These are phyloP conservation scores for Leucocoprinus leucothites DNA, from an alignment of 768 basidiomycete genomes.

Conservation along the genomic window DNA sequence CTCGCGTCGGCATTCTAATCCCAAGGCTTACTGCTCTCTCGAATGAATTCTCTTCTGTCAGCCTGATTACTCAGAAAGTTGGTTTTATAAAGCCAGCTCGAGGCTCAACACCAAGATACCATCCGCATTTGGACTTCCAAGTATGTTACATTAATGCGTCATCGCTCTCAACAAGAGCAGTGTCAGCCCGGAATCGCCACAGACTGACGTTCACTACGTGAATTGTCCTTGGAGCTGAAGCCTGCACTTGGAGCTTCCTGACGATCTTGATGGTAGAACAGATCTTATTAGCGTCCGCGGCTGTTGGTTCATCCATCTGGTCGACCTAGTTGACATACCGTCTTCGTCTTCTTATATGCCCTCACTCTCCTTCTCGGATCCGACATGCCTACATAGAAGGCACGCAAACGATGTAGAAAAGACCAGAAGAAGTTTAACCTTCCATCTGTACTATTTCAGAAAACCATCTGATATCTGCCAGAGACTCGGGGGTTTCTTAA, in stretches of 20 bases:
- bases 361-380: conserved; percentile 2
- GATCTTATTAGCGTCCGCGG: conserved; percentile 5
- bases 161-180: neutral
- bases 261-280: neutral
- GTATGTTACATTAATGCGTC: neutral
- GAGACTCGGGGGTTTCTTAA: neutral
- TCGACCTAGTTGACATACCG: neutral
- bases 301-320: conserved; percentile 6
- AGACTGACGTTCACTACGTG: conserved; percentile 5
- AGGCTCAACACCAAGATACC: neutral
- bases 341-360: neutral
- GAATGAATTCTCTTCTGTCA: neutral
- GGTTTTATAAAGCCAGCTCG: no score
- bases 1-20: no score
- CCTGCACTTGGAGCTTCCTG: neutral
- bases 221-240: neutral
- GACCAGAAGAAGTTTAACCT: neutral
- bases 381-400: neutral
- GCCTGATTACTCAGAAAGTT: no score
- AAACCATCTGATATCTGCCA: neutral
- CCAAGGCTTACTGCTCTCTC: neutral
- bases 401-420: neutral
- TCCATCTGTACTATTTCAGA: conserved; percentile 3
- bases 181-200: neutral
- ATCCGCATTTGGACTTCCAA: neutral